A percentile compares a stretch with the other conserved stretches of the same genome.
These are phyloP conservation scores for Pochonia chlamydosporia DNA, from an alignment of 2,329 filamentous ascomycete genomes.

Conservation along the genomic window DNA sequence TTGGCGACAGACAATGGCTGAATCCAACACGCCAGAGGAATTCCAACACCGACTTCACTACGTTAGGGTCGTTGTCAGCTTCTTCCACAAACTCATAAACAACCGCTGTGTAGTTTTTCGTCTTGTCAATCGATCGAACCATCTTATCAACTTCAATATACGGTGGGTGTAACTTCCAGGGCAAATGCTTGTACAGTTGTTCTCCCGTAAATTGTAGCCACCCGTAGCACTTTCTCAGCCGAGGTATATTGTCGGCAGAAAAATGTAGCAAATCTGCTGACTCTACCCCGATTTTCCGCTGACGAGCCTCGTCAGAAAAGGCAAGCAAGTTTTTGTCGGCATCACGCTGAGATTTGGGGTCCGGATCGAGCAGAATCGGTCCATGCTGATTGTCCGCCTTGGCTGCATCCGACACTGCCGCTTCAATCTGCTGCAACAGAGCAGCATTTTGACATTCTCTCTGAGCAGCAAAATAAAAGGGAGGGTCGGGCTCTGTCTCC, in stretches of 20 bases:
- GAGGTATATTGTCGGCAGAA: neutral
- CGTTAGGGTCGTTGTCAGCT: neutral
- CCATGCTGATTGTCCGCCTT: neutral
- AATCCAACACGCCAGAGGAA: conserved; percentile 1
- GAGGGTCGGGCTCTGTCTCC: neutral
- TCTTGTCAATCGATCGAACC: neutral
- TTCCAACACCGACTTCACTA: neutral
- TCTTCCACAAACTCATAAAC: neutral
- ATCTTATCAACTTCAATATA: neutral
- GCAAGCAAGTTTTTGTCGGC: neutral
- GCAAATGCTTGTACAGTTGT: neutral
- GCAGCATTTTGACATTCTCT: conserved; percentile 4
- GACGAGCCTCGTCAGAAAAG: conserved; percentile 4
- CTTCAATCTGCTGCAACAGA: neutral
- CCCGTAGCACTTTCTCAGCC: conserved; percentile 1
- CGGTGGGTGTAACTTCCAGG: neutral
- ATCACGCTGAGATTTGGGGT: neutral
- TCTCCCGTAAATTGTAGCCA: conserved; percentile 1
- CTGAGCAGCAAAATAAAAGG: neutral
- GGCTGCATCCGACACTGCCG: neutral
- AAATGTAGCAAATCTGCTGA: neutral
- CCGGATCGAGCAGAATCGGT: neutral
- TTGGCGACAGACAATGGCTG: neutral
- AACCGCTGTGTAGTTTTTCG: neutral
- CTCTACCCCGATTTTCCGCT: neutral